A percentile compares a stretch with the other conserved stretches of the same genome.
Conservation (phyloP, 345 rosid genomes). For the Gossypium bickii region DNA sequence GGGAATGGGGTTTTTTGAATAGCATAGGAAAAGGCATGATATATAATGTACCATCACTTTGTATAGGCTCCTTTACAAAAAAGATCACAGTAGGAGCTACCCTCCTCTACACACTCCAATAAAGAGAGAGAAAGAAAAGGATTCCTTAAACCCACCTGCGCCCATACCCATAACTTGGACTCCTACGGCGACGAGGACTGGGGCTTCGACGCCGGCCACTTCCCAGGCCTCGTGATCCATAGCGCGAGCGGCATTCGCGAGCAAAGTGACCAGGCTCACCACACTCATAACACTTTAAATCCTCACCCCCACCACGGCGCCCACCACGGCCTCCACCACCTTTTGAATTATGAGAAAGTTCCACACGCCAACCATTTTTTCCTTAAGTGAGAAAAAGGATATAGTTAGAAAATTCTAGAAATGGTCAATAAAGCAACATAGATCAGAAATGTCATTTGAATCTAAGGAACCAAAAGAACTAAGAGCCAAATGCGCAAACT, state of each 20-base stretch:
- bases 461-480: background rate
- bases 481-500: too few relatives aligned
- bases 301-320: slow-evolving; percentile 59
- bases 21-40: too few relatives aligned
- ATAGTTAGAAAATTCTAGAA: background rate
- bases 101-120: too few relatives aligned
- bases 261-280: slow-evolving; percentile 90
- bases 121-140: background rate
- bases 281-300: slow-evolving; percentile 75
- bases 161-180: slow-evolving; percentile 62
- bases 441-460: background rate
- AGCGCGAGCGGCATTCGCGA: slow-evolving; percentile 52
- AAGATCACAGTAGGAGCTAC: too few relatives aligned
- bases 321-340: slow-evolving; percentile 57
- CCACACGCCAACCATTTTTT: slow-evolving; percentile 84
- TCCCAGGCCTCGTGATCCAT: slow-evolving; percentile 55
- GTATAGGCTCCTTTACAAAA: too few relatives aligned
- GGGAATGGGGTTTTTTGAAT: too few relatives aligned
- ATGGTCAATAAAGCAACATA: background rate
- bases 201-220: slow-evolving; percentile 66
- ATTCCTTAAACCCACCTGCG: slow-evolving; percentile 44
- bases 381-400: slow-evolving; percentile 31
- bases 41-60: too few relatives aligned
- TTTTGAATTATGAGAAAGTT: slow-evolving; percentile 69
- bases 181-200: slow-evolving; percentile 60